phyloP scores from a whole-genome alignment of 2,329 filamentous ascomycete genomes.

The Cryphonectria carpinicola region DNA sequence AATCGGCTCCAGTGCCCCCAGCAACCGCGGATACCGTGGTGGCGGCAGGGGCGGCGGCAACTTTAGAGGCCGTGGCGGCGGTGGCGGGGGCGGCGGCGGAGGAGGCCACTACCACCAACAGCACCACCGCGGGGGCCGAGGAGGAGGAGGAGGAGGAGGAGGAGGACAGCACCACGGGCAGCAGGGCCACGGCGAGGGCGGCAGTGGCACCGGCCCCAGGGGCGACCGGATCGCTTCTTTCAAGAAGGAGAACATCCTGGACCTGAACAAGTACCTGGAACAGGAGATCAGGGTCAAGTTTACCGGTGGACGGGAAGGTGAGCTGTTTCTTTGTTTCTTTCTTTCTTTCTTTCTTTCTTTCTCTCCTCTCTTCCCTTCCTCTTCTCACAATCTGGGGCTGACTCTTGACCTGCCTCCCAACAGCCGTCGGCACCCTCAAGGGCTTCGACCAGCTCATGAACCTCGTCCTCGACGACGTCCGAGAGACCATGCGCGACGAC shows the following conservation, averaged over 20 bases:
- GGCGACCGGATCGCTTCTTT: conserved; percentile 59
- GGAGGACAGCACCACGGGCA: conserved; percentile 52
- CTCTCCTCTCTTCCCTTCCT: too few species aligned
- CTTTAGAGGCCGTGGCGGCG: conserved; percentile 44
- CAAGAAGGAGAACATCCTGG: conserved; percentile 98
- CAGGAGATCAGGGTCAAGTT: conserved; percentile 96
- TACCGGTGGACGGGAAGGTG: conserved; percentile 90
- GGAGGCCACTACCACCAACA: conserved; percentile 52
- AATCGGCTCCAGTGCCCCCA: background rate
- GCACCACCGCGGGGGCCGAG: conserved; percentile 52
- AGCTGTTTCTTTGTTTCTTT: conserved; percentile 33
- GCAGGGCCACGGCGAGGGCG: conserved; percentile 34
- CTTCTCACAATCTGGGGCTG: background rate
- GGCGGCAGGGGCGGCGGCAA: background rate
- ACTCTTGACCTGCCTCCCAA: background rate
- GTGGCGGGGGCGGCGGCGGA: conserved; percentile 35
- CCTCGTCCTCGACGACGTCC: conserved; percentile 90
- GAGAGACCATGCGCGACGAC: conserved; percentile 89
- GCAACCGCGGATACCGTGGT: conserved; percentile 11
- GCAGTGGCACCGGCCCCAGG: conserved; percentile 62
- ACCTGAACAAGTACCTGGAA: conserved; percentile 95
- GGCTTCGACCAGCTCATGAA: conserved; percentile 99
- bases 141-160: conserved; percentile 45
- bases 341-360: background rate
- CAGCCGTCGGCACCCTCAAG: conserved; percentile 87